Conservation (phyloP, 345 rosid genomes). For the Populus davidiana region DNA sequence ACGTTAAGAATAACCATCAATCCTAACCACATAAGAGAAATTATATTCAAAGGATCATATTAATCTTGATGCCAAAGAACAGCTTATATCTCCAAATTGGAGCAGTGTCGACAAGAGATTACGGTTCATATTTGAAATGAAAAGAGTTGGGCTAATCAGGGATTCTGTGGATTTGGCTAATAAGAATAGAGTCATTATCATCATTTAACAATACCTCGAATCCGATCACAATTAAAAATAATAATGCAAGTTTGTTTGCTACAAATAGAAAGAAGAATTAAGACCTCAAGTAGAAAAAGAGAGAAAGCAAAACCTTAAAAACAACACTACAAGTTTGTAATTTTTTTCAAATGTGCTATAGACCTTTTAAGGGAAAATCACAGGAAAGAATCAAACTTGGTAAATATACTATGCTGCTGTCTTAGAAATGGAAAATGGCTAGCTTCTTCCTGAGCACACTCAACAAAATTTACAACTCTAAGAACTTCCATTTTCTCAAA, state of each 20-base stretch:
- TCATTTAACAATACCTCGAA: too few species aligned
- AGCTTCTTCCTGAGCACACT: background rate
- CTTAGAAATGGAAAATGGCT: background rate
- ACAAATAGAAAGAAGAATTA: background rate
- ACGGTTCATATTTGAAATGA: background rate
- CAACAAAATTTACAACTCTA: background rate
- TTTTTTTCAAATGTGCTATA: background rate
- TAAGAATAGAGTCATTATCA: background rate
- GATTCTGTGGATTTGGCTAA: background rate
- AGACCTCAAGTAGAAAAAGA: background rate
- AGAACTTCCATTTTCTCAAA: background rate
- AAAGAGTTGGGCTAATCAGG: background rate
- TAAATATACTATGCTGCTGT: background rate
- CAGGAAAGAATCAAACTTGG: background rate
- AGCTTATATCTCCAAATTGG: background rate
- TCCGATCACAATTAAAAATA: background rate
- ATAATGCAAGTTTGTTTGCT: background rate
- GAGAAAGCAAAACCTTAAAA: background rate
- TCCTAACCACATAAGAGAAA: background rate
- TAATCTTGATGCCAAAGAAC: background rate
- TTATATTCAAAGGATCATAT: background rate
- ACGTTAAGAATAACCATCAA: background rate
- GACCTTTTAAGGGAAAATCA: background rate
- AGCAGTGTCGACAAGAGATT: background rate
- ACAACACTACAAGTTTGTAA: background rate